phyloP scores from a whole-genome alignment of 106 monocot genomes.

The Narthecium ossifragum region DNA sequence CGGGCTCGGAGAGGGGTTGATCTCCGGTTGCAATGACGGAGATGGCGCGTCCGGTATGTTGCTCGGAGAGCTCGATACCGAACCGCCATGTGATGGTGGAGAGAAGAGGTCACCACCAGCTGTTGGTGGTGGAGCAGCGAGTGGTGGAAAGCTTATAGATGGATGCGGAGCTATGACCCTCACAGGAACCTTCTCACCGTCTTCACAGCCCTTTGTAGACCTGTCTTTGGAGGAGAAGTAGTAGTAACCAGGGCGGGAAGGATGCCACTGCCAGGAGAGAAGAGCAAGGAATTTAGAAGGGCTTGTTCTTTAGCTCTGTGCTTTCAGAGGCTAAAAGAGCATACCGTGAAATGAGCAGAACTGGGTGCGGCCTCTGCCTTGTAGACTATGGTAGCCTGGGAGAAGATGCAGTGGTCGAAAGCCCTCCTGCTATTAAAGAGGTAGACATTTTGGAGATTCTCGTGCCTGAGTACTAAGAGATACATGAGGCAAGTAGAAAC shows the following conservation, averaged over 20 bases:
- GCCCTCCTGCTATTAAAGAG: slow-evolving; percentile 18
- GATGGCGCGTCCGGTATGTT: slow-evolving; percentile 9
- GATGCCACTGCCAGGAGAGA: slow-evolving; percentile 26
- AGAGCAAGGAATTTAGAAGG: neutral
- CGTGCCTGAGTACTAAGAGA: slow-evolving; percentile 17
- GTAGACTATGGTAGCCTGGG: slow-evolving; percentile 13
- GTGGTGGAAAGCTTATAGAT: slow-evolving; percentile 3
- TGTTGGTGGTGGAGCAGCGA: slow-evolving; percentile 30
- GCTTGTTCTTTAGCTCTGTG: neutral
- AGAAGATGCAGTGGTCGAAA: slow-evolving; percentile 20
- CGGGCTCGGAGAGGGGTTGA: slow-evolving; percentile 6
- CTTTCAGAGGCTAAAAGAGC: neutral
- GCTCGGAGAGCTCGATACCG: slow-evolving; percentile 7
- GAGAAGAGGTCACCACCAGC: slow-evolving; percentile 31
- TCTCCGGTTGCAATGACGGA: slow-evolving; percentile 10
- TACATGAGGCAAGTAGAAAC: neutral
- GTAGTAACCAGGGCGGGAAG: slow-evolving; percentile 20
- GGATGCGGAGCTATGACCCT: slow-evolving; percentile 11
- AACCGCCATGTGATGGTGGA: slow-evolving; percentile 5
- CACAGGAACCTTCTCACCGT: slow-evolving; percentile 15
- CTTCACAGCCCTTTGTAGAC: slow-evolving; percentile 5
- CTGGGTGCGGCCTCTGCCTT: too few relatives aligned
- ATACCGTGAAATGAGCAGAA: slow-evolving; percentile 17
- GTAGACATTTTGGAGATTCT: slow-evolving; percentile 18
- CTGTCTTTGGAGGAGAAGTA: slow-evolving; percentile 24